phyloP scores from a whole-genome alignment of 495 filamentous ascomycete genomes.

The Evernia prunastri region DNA sequence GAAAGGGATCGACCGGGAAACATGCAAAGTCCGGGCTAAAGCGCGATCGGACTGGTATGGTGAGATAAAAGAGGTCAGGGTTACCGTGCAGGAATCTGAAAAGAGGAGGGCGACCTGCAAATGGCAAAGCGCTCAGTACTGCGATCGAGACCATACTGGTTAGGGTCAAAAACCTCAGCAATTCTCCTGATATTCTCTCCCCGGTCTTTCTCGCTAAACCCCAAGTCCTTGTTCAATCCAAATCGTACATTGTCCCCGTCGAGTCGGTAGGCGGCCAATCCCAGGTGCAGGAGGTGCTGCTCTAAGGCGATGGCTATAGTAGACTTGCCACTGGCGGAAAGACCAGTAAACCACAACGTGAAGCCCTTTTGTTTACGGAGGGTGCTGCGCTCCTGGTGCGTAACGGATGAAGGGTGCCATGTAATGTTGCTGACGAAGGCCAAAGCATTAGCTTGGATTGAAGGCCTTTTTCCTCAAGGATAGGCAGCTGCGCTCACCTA shows the following conservation, averaged over 20 bases:
- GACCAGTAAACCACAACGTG: conserved; percentile 96
- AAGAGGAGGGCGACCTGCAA: conserved; percentile 85
- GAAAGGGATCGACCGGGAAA: conserved; percentile 64
- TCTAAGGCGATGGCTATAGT: conserved; percentile 94
- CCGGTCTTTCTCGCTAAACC: conserved; percentile 85
- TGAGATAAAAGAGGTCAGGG: conserved; percentile 94
- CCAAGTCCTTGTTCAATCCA: conserved; percentile 94
- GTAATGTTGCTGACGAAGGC: conserved; percentile 80
- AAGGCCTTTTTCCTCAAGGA: background rate
- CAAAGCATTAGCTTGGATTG: conserved; percentile 9
- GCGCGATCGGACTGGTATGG: conserved; percentile 83
- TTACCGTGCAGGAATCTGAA: conserved; percentile 78
- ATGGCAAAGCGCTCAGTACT: background rate
- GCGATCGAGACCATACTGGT: background rate
- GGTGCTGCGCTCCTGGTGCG: conserved; percentile 71
- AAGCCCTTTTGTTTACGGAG: conserved; percentile 80
- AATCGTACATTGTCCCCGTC: conserved; percentile 99
- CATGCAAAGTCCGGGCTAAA: conserved; percentile 73
- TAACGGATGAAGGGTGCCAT: conserved; percentile 87
- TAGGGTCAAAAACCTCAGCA: conserved; percentile 54
- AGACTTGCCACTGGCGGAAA: conserved; percentile 92
- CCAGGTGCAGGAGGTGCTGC: conserved; percentile 83
- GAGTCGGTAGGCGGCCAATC: conserved; percentile 79
- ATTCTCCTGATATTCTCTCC: conserved; percentile 97
- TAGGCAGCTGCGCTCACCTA: conserved; percentile 29